A percentile compares a stretch with the other conserved stretches of the same genome.
Conservation (phyloP, 495 filamentous ascomycete genomes). For the Thermochaetoides thermophila region DNA sequence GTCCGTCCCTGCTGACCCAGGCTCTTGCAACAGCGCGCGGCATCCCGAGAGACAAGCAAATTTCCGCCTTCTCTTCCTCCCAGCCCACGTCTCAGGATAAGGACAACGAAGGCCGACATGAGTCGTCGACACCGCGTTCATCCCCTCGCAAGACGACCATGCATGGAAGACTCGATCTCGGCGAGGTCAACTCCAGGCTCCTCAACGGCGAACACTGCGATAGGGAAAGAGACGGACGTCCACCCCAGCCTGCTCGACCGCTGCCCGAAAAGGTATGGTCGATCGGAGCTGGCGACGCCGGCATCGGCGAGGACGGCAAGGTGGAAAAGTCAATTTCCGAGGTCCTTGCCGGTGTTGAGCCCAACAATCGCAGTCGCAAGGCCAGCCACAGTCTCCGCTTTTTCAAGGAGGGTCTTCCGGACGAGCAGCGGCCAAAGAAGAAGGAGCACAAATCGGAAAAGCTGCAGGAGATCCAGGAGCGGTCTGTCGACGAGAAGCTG, state of each 20-base stretch:
- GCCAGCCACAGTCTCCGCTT: constrained; percentile 82
- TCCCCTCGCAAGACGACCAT: constrained; percentile 14
- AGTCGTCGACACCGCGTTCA: constrained; percentile 17
- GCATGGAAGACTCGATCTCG: constrained; percentile 15
- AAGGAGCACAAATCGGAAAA: constrained; percentile 22
- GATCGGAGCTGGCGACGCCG: constrained; percentile 30
- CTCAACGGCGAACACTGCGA: no score
- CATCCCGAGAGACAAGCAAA: constrained; percentile 17
- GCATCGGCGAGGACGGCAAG: constrained; percentile 29
- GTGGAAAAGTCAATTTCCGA: constrained; percentile 80
- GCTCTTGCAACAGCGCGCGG: constrained; percentile 39
- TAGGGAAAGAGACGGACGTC: no score
- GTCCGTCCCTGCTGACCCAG: constrained; percentile 35
- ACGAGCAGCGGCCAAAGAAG: no score
- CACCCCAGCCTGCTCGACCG: no score
- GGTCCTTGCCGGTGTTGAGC: constrained; percentile 60
- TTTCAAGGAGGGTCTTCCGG: constrained; percentile 77
- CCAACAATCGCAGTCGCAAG: constrained; percentile 76
- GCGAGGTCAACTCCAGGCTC: constrained; percentile 22
- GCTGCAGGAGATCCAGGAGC: constrained; percentile 4
- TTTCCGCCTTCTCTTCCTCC: constrained; percentile 2
- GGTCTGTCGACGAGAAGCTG: background rate
- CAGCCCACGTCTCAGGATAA: constrained; percentile 5
- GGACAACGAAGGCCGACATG: constrained; percentile 11
- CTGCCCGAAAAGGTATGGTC: constrained; percentile 46